Conservation (phyloP, 1,284 basidiomycete genomes). For the Athelia sp. region DNA sequence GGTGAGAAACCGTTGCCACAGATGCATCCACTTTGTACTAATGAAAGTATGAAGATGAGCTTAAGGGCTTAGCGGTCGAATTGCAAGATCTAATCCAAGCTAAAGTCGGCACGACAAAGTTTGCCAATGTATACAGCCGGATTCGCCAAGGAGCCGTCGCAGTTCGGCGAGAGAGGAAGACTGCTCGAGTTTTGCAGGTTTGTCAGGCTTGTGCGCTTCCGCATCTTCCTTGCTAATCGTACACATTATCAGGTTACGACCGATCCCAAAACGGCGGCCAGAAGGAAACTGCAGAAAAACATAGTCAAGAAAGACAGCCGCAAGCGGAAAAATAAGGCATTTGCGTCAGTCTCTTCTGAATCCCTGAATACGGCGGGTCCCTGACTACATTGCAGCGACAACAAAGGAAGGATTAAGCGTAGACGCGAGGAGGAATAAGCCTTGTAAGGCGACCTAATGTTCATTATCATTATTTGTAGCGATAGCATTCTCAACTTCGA, state of each 20-base stretch:
- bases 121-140: constrained; percentile 74
- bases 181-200: constrained; percentile 52
- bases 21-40: neutral
- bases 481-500: too few relatives aligned
- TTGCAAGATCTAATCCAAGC: constrained; percentile 84
- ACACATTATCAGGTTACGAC: constrained; percentile 42
- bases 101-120: constrained; percentile 82
- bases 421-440: constrained; percentile 23
- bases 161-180: constrained; percentile 72
- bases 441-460: neutral
- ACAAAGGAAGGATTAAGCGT: constrained; percentile 32
- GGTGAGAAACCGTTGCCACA: constrained; percentile 44
- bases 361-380: neutral
- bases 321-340: constrained; percentile 67
- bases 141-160: constrained; percentile 71
- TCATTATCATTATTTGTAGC: too few relatives aligned
- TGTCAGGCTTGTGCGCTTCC: constrained; percentile 26
- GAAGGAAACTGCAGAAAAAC: constrained; percentile 67
- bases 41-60: constrained; percentile 52
- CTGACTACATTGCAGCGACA: constrained; percentile 25
- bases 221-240: constrained; percentile 2
- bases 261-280: constrained; percentile 75
- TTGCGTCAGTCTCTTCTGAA: constrained; percentile 41
- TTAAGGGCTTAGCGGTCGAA: constrained; percentile 81
- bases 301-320: constrained; percentile 74